These are phyloP conservation scores for Tuber microsphaerosporum DNA, from an alignment of 495 filamentous ascomycete species.

Conservation along the genomic window DNA sequence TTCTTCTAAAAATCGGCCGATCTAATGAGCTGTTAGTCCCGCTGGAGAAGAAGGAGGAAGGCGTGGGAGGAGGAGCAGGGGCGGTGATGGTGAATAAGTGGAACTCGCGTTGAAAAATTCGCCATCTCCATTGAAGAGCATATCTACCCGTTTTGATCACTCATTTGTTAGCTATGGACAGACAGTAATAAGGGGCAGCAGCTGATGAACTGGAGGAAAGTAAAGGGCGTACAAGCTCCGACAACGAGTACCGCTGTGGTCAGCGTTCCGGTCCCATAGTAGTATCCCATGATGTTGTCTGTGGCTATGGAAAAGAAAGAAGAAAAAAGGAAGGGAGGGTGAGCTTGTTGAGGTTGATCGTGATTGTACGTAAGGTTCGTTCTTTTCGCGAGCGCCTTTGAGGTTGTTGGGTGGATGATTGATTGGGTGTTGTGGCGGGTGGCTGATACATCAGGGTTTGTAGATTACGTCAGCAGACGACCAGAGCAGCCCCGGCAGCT, in stretches of 20 bases:
- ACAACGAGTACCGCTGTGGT: constrained; percentile 69
- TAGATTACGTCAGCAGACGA: neutral
- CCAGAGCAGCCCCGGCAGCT: neutral
- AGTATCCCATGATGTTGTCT: constrained; percentile 30
- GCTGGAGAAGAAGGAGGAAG: neutral
- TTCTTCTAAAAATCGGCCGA: constrained; percentile 88
- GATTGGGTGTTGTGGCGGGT: neutral
- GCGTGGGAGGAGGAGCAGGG: neutral
- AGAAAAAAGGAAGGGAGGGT: constrained; percentile 10
- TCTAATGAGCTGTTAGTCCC: constrained; percentile 47
- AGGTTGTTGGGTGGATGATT: neutral
- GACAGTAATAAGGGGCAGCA: constrained; percentile 4
- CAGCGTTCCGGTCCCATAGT: constrained; percentile 61
- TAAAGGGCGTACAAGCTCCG: constrained; percentile 64
- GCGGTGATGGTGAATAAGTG: constrained; percentile 8
- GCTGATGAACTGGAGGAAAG: constrained; percentile 9
- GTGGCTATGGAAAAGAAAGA: constrained; percentile 7
- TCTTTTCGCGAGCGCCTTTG: neutral
- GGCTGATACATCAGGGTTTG: neutral
- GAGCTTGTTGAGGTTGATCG: constrained; percentile 17
- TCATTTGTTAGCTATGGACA: constrained; percentile 43
- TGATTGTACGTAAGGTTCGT: constrained; percentile 13
- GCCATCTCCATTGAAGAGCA: constrained; percentile 94
- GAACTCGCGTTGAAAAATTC: constrained; percentile 86
- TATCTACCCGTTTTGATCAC: constrained; percentile 55